Percentiles rank a stretch among this genome's conserved stretches.
Conservation (phyloP, 306 rosid genomes). For the Trichosanthes cucumerina region DNA sequence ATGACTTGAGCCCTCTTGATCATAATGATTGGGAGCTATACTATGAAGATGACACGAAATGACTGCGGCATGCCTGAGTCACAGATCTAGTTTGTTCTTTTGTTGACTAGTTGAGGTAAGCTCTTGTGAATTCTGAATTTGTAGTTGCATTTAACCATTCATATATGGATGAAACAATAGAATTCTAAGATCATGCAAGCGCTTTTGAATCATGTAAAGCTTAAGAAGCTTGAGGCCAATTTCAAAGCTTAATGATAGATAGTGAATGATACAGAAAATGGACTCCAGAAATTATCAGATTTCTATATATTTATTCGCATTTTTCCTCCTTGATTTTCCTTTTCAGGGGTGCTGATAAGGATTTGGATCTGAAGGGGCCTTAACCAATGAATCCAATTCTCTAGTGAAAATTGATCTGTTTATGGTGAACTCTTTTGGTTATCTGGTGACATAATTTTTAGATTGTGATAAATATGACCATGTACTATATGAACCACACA, state of each 20-base stretch:
- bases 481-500: not conserved
- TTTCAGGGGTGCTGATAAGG: not conserved
- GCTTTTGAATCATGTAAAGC: not conserved
- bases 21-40: conserved; percentile 58
- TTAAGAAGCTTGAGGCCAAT: not conserved
- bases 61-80: conserved; percentile 61
- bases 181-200: not conserved
- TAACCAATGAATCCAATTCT: not conserved
- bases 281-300: not conserved
- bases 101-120: not conserved
- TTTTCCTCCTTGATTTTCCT: not conserved
- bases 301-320: not conserved
- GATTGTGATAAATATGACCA: not conserved
- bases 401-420: not conserved
- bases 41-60: conserved; percentile 51
- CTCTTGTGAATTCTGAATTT: not conserved
- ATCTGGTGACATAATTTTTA: not conserved
- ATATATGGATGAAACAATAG: not conserved
- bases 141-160: not conserved
- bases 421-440: not conserved
- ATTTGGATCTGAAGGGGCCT: not conserved
- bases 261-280: not conserved
- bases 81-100: not conserved
- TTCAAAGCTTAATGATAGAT: not conserved
- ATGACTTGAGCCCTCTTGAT: conserved; percentile 67